Base-by-base conservation (phyloP, 768 basidiomycete species). In the Pleurotus tuber-regium region DNA sequence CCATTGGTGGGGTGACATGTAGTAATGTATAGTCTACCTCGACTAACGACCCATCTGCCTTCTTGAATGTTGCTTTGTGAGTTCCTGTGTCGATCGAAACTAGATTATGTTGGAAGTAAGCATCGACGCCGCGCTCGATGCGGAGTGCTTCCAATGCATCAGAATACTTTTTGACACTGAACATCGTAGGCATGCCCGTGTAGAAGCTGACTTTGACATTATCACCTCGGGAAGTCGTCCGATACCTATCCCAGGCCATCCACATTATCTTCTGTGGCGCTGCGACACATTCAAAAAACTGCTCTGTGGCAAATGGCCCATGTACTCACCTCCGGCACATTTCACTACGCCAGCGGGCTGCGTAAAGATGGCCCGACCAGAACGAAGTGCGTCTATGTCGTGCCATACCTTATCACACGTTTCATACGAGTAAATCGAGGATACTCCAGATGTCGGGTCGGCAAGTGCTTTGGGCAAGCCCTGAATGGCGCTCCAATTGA, bases 201-300 rank as follows among this genome's bases (percentile, higher is more conserved):
- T 87, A 87, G 65, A 96, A 96, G 52, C 90, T 81, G 54, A 89
- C 63, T 44, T 82, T 74, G 58, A 88, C 76, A 42, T 79, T 74
- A 43, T 77, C 73, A 12, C 70, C 64, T 16, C 87, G 78, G 2
- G 75, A 74, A 8, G 87, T 87, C 62, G 67, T 75, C 51, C 77
- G 75, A 65, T 78, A 92, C 42, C 84, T 74, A 63, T 94, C 90
- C 89, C 90, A 92, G 40, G 90, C 89, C 89, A 93, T 92, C 92
- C 92, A 96, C 89, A 96, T 93, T 49, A 94, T 89, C 69, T 95
- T 93, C 63, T 92, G 89, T 16, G 89, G 88, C 12, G 86, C 88
- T 89, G 57, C 18, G 35, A 23, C 43, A 57, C 12, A 36, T 19
- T 28, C 2, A 38, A 16, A 14, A 19, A 50, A 10, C 19, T 25